Evolutionary conservation across 2,329 filamentous ascomycete species (phyloP).

Genomic region (Claviceps cyperi): DNA sequence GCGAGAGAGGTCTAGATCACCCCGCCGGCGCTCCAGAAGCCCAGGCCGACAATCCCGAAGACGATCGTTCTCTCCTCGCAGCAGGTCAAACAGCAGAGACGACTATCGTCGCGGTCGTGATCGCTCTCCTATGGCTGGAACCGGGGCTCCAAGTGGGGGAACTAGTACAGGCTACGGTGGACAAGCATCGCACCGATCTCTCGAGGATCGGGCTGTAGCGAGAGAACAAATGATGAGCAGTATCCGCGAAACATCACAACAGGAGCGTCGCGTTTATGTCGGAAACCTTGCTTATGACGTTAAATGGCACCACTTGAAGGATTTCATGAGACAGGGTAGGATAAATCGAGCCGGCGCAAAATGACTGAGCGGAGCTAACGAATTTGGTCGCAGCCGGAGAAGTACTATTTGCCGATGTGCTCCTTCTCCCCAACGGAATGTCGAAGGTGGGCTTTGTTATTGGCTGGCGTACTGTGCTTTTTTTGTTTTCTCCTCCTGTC

Average conservation of each 20-base stretch:
- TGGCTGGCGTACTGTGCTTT: slow-evolving; percentile 45
- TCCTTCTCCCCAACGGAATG: slow-evolving; percentile 99
- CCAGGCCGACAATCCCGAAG: slow-evolving; percentile 54
- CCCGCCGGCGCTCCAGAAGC: slow-evolving; percentile 73
- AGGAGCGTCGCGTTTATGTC: slow-evolving; percentile 98
- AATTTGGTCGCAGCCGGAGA: slow-evolving; percentile 62
- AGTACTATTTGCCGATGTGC: slow-evolving; percentile 97
- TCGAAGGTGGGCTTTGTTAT: slow-evolving; percentile 98
- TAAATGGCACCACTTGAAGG: slow-evolving; percentile 99
- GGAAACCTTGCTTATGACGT: slow-evolving; percentile 98
- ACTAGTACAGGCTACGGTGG: slow-evolving; percentile 52
- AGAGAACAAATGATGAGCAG: slow-evolving; percentile 95
- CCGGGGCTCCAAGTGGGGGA: slow-evolving; percentile 55
- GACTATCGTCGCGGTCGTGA: slow-evolving; percentile 61
- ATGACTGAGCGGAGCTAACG: slow-evolving; percentile 23
- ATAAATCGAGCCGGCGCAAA: slow-evolving; percentile 8
- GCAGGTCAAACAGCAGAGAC: slow-evolving; percentile 61
- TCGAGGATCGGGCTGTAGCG: slow-evolving; percentile 68
- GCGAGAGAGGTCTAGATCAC: slow-evolving; percentile 74
- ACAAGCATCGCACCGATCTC: slow-evolving; percentile 50
- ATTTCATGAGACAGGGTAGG: slow-evolving; percentile 99
- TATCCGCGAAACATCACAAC: slow-evolving; percentile 86
- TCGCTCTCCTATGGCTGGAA: slow-evolving; percentile 74
- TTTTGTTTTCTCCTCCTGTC: slow-evolving; percentile 38
- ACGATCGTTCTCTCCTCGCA: slow-evolving; percentile 66